Evolutionary conservation across 495 filamentous ascomycete species (phyloP), one percentile per base, ranked within the genome.

Genomic region (Aeminium ludgeri): DNA sequence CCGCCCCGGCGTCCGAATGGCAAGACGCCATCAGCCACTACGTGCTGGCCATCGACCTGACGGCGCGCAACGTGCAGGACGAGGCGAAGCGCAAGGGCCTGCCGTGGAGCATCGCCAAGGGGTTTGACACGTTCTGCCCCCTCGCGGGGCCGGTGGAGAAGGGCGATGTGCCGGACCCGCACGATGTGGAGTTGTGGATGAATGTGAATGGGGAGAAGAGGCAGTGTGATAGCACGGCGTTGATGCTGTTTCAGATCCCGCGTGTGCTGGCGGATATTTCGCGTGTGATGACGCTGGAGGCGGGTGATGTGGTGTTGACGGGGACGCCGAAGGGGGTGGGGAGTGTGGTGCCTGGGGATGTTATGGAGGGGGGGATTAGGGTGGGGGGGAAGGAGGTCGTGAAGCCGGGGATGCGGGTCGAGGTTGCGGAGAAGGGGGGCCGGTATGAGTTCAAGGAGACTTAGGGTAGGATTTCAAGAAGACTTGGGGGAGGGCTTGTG

Each of bases 321-420:
- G 89, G 89, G 30, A 97, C 89, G 35, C 89, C 89, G 30, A 96
- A 96, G 69, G 89, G 89, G 8, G 91, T 96, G 23, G 89, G 89
- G 1, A 67, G 72, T 16, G 86, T 96, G 10, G 69, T 72, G 37
- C 72, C 80, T 2, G 89, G 89, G 1, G 91, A 97, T 68, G 67
- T 86, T 13, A 83, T 97, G 78, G 78, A 65, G 41, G 84, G 83
- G 15, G 82, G 89, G 13, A 69, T 95, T 49, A 74, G 72, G 57
- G 75, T 94, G 30, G 61, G 69, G 48, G 89, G 87, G 29, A 76
- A 78, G 65, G 85, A 87, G 60, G 60, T 96, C 15, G 76, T 86
- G 60, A 82, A 91, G 63, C 80, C 78, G 28, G 75, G 66, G 54
- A 86, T 96, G 44, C 79, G 86, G 62, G 84, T 95, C 10, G 65